Evolutionary conservation across 2,329 filamentous ascomycete genomes (phyloP), one percentile per base, ranked within the genome.

Genomic region (Aspergillus bombycis): DNA sequence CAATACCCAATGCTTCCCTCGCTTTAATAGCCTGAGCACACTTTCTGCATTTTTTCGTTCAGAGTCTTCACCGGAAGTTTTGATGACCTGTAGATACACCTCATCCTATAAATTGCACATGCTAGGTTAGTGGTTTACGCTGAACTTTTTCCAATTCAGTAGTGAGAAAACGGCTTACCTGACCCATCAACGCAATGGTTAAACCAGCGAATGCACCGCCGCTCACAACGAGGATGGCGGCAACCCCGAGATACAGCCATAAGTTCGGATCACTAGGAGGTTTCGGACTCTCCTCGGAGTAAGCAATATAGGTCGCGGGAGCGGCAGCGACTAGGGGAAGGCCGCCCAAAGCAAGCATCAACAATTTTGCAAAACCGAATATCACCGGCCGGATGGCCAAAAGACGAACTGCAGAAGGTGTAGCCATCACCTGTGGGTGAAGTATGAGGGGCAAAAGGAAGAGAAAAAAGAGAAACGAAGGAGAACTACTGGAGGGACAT

Each of bases 1-100:
- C 62, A 99, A 83, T 23, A 99, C 94, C 95, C 95, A 99, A 79
- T 99, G 95, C 78, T 99, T 99, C 72, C 95, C 95, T 71, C 87
- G 91, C 68, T 92, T 88, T 61, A 99, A 81, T 32, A 99, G 83
- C 50, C 88, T 85, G 70, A 95, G 85, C 12, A 99, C 95, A 67
- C 88, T 90, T 62, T 86, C 87, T 0, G 95, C 95, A 75, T 97
- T 93, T 74, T 89, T 92, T 73, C 89, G 90, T 80, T 98, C 94
- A n/a, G 89, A 84, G 61, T 91, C 93, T 78, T 92, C 90, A 53
- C 91, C 89, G 60, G 95, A 96, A 46, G 90, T 89, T 58, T 93
- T 89, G 67, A 99, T 91, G 68, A 99, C 95, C 80, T 97, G 95
- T 19, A 99, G 86, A 78, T 99, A 97, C 72, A 98, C 96, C 78